Base-by-base conservation (phyloP, 2,329 filamentous ascomycete species). In the Nigrospora osmanthi region DNA sequence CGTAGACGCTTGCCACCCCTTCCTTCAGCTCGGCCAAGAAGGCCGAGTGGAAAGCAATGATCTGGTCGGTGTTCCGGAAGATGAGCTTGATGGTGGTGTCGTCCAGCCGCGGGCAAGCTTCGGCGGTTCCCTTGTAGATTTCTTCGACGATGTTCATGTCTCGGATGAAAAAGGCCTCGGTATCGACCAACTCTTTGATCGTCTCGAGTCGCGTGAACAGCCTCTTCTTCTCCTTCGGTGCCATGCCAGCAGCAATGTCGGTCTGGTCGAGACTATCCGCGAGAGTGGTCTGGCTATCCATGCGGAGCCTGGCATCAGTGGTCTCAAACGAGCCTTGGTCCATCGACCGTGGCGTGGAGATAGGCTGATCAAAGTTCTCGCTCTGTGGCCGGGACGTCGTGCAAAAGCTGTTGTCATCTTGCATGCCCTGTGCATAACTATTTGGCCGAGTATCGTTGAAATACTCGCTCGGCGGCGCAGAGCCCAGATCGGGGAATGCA, bases 61-160 rank as follows among this genome's bases (percentile, higher is more conserved):
- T 83, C 56, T 95, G 86, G 55, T 93, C 87, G 4, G 87, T 90
- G 58, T 98, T 98, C 50, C 89, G 85, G 63, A 98, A 98, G 14
- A 98, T 80, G 12, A 87, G 75, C 60, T 90, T 95, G 56, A 94
- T 83, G 50, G 95, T 95, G 51, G 91, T 87, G 36, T 79, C 71
- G 37, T 86, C 87, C 28, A 96, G 77, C 51, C 89, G 81, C 10
- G 88, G 81, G 45, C 87, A 89, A 11, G 86, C 85, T 53, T 86
- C 82, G 1, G 89, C 87, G 1, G 93, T 97, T 37, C 88, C 89
- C 65, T 94, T 95, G 73, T 97, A 98, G 44, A 98, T 97, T 59
- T 97, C 90, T 58, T 95, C 89, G 3, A 95, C 85, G 43, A 98
- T 91, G 61, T 90, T 95, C 88, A 98, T 91, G 62, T 98, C 93